These are phyloP conservation scores for Rostrohypoxylon terebratum DNA, from an alignment of 495 filamentous ascomycete genomes.

Conservation along the genomic window DNA sequence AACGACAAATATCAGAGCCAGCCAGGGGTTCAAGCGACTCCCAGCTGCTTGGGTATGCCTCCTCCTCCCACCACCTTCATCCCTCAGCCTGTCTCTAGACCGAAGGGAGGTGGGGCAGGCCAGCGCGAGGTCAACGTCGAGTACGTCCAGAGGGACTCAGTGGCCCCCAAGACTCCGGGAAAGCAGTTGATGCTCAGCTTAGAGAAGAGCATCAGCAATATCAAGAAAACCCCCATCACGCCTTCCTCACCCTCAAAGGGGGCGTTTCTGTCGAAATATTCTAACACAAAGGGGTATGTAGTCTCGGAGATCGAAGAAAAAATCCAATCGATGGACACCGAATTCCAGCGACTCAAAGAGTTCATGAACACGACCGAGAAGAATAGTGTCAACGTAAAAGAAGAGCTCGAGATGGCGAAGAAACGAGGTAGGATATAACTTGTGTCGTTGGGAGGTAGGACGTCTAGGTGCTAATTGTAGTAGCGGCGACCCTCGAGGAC, in stretches of 20 bases:
- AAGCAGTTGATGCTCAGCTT: conserved; percentile 20
- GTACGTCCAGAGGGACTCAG: conserved; percentile 48
- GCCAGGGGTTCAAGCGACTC: conserved; percentile 56
- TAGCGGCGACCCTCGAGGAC: conserved; percentile 76
- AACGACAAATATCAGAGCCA: conserved; percentile 24
- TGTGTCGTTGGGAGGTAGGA: neutral
- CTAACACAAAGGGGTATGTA: conserved; percentile 68
- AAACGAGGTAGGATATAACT: conserved; percentile 70
- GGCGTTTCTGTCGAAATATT: conserved; percentile 76
- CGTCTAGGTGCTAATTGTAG: conserved; percentile 6
- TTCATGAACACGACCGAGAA: conserved; percentile 71
- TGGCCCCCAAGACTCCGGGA: conserved; percentile 48
- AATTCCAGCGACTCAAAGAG: conserved; percentile 69
- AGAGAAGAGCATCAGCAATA: conserved; percentile 21
- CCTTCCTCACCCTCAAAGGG: conserved; percentile 59
- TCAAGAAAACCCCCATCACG: conserved; percentile 43
- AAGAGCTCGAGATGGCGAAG: conserved; percentile 76
- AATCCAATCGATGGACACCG: conserved; percentile 72
- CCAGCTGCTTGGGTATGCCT: conserved; percentile 29
- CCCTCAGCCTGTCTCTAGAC: conserved; percentile 11
- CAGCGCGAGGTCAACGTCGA: conserved; percentile 1
- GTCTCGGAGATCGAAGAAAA: conserved; percentile 78
- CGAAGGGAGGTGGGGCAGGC: conserved; percentile 2
- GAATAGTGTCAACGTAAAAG: conserved; percentile 72
- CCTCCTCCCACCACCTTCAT: conserved; percentile 17